Percentiles rank a stretch among this genome's conserved stretches.
These are phyloP conservation scores for Wickerhamiella infanticola DNA, from an alignment of 1,139 yeast species.

Conservation along the genomic window DNA sequence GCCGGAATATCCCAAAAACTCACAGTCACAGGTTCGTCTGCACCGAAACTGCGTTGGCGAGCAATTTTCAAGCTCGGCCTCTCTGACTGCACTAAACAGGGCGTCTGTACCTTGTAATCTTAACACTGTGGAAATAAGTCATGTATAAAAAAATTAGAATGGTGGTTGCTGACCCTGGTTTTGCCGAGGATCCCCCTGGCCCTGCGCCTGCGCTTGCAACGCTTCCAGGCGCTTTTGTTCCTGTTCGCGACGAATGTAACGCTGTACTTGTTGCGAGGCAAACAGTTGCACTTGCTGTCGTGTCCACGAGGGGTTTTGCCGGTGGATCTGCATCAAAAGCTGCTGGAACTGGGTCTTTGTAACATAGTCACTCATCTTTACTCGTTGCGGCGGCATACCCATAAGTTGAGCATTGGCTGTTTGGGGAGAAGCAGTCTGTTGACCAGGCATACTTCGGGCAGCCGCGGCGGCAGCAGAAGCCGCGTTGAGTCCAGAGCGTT, in stretches of 20 bases:
- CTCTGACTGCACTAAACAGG: conserved; percentile 1
- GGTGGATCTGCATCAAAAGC: conserved; percentile 12
- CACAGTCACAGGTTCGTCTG: conserved; percentile 37
- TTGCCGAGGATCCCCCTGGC: neutral
- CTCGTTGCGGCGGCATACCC: neutral
- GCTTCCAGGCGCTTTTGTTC: conserved; percentile 2
- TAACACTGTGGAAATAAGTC: neutral
- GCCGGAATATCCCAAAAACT: conserved; percentile 48
- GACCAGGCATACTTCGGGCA: neutral
- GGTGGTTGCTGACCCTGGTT: neutral
- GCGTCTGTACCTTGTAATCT: neutral
- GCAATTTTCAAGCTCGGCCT: conserved; percentile 36
- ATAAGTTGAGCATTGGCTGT: neutral
- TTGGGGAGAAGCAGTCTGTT: neutral
- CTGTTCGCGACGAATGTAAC: conserved; percentile 15
- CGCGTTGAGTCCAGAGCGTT: neutral
- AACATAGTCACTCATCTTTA: neutral
- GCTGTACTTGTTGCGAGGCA: conserved; percentile 12
- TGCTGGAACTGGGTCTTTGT: conserved; percentile 10
- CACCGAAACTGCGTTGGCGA: conserved; percentile 69
- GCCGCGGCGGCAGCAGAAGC: neutral
- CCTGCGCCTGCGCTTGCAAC: conserved; percentile 15
- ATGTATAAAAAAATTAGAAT: neutral
- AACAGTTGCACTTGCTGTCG: conserved; percentile 14
- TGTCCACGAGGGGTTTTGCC: conserved; percentile 11